Conservation (phyloP, 352 stramenopile genomes). For the Discostella stelligera region DNA sequence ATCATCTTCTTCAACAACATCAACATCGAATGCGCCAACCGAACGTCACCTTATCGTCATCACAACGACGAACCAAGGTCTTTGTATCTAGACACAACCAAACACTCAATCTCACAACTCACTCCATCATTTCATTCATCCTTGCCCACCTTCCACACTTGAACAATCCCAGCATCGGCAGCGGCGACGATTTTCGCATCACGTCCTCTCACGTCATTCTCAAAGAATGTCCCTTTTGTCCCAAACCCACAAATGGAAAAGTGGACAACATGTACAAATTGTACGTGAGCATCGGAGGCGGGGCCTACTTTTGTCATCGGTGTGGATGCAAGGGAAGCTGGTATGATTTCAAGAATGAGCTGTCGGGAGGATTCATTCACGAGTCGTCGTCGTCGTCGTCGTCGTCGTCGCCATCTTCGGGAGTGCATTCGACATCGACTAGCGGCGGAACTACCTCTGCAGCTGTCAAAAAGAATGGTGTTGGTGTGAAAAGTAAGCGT, state of each 20-base stretch:
- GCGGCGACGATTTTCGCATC: conserved; percentile 34
- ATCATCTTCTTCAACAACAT: not conserved
- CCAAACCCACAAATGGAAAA: conserved; percentile 65
- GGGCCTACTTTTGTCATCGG: conserved; percentile 82
- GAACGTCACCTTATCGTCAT: too few species aligned
- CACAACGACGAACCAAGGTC: conserved; percentile 24
- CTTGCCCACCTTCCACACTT: conserved; percentile 36
- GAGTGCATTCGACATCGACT: not conserved
- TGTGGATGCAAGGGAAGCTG: conserved; percentile 75
- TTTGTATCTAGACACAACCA: conserved; percentile 75
- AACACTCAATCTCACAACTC: conserved; percentile 54
- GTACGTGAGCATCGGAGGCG: conserved; percentile 60
- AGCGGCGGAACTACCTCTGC: too few species aligned
- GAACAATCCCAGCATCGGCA: not conserved
- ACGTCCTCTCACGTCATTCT: conserved; percentile 66
- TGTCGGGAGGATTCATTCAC: conserved; percentile 37
- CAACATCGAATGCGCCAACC: not conserved
- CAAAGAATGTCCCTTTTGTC: conserved; percentile 75
- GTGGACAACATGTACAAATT: conserved; percentile 73
- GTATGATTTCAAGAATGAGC: conserved; percentile 76
- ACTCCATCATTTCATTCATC: conserved; percentile 60
- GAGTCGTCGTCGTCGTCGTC: not conserved
- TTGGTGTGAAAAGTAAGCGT: not conserved
- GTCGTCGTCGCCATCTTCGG: not conserved
- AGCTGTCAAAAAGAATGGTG: not conserved